Evolutionary conservation across 2,329 filamentous ascomycete genomes (phyloP), one percentile per base, ranked within the genome.

Genomic region (Thelonectria olida): DNA sequence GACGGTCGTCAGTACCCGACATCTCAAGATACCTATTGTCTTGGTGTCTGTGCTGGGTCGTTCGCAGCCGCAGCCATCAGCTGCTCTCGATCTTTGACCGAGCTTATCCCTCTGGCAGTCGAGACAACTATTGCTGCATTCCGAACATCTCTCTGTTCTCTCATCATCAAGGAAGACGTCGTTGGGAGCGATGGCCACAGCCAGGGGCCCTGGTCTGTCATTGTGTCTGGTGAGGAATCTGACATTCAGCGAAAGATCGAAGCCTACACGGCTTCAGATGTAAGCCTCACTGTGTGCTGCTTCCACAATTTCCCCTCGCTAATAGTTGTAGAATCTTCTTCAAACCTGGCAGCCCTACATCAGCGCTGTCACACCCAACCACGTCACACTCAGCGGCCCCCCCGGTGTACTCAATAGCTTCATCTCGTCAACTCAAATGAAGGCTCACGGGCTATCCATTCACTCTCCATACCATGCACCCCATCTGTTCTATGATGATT

Each of bases 11-110:
- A 48, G 2, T 73, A 69, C 56, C 70, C 70, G 3, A 56, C 58
- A 3, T 47, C 67, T 5, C 22, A 66, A 39, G 47, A 66, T 22
- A 66, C 68, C 3, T 66, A 58, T 38, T 59, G 62, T 20, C 55
- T 73, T 10, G 70, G 72, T 3, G 64, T 70, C 5, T 73, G 72
- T 44, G 63, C 68, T 4, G 72, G 72, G 1, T 68, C 66, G 2
- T 71, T 73, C 44, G 64, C 72, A 8, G 71, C 72, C 2, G 69
- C 71, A 1, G 71, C 70, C 23, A 58, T 72, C 20, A 62, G 64
- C 38, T 66, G 66, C 17, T 70, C 71, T 7, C 44, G 51, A n/a
- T 70, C 72, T 2, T 54, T 72, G 3, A 53, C 63, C 13, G 66
- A 71, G 9, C 58, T 73, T 2, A 61, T 73, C 15, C 41, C 59